phyloP scores from a whole-genome alignment of 2,329 filamentous ascomycete genomes.

The Remersonia thermophila region DNA sequence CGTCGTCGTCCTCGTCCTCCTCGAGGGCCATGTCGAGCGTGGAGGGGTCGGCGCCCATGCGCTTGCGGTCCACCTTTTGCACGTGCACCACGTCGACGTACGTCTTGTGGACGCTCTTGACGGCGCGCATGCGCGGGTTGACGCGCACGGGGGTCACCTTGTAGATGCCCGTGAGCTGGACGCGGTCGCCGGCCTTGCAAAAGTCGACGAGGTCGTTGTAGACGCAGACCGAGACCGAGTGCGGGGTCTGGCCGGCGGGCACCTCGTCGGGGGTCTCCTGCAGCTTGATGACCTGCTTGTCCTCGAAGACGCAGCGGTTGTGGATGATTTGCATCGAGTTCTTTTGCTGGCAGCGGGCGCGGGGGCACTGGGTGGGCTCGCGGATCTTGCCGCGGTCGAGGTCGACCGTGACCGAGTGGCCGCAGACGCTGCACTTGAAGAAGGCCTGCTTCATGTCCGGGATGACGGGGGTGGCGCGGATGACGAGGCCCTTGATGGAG shows the following conservation, averaged over 20 bases:
- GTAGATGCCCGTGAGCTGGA: slow-evolving; percentile 95
- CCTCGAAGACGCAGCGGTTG: slow-evolving; percentile 86
- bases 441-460: slow-evolving; percentile 99
- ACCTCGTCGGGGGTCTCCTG: slow-evolving; percentile 95
- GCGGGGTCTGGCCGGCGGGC: slow-evolving; percentile 89
- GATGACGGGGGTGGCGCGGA: slow-evolving; percentile 89
- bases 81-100: slow-evolving; percentile 93
- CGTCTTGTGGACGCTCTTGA: slow-evolving; percentile 96
- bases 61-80: slow-evolving; percentile 91
- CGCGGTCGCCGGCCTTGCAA: slow-evolving; percentile 92
- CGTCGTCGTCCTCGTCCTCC: slow-evolving; percentile 28
- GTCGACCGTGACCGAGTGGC: slow-evolving; percentile 78
- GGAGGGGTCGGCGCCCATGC: slow-evolving; percentile 79
- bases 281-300: slow-evolving; percentile 97
- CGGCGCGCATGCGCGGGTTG: slow-evolving; percentile 80
- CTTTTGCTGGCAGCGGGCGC: slow-evolving; percentile 64
- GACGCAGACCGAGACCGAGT: slow-evolving; percentile 89
- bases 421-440: slow-evolving; percentile 90
- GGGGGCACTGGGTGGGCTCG: slow-evolving; percentile 82
- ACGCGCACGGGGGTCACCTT: slow-evolving; percentile 86
- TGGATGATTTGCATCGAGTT: slow-evolving; percentile 99
- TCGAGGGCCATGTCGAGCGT: slow-evolving; percentile 78
- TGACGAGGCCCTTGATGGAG: slow-evolving; percentile 89
- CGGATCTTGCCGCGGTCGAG: slow-evolving; percentile 94
- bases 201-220: slow-evolving; percentile 97